These are phyloP conservation scores for Quercus gilva DNA, from an alignment of 306 rosid genomes.

Conservation along the genomic window DNA sequence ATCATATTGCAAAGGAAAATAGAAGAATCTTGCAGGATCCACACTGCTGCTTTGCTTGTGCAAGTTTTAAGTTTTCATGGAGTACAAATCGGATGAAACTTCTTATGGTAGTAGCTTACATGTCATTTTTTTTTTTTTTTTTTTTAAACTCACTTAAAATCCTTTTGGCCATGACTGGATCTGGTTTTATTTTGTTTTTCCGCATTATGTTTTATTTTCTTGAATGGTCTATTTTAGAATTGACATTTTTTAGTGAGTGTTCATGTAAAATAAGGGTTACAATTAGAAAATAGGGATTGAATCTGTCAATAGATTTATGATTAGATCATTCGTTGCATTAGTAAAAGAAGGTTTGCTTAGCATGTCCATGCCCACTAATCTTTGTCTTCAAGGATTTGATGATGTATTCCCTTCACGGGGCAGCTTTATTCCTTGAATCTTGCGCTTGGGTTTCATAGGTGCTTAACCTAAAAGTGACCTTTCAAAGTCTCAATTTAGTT, in stretches of 20 bases:
- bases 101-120: conserved; percentile 36
- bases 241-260: conserved; percentile 3
- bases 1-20: not conserved
- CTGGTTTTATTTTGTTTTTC: not conserved
- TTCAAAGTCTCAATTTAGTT: conserved; percentile 13
- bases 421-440: not conserved
- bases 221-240: not conserved
- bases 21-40: not conserved
- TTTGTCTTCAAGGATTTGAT: conserved; percentile 7
- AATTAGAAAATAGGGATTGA: not conserved
- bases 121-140: not conserved
- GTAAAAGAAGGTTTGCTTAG: conserved; percentile 8
- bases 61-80: conserved; percentile 35
- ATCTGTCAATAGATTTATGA: not conserved
- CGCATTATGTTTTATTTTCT: not conserved
- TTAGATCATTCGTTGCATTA: not conserved
- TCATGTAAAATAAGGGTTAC: conserved; percentile 6
- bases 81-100: conserved; percentile 36
- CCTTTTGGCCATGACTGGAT: not conserved
- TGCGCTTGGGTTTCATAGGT: not conserved
- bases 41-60: conserved; percentile 3
- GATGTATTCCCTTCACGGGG: conserved; percentile 10
- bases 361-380: conserved; percentile 4
- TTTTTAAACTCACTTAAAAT: not conserved
- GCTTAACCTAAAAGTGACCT: conserved; percentile 10